A percentile compares a stretch with the other conserved stretches of the same genome.
Conservation (phyloP, 345 rosid species). For the Citrus unshiu region DNA sequence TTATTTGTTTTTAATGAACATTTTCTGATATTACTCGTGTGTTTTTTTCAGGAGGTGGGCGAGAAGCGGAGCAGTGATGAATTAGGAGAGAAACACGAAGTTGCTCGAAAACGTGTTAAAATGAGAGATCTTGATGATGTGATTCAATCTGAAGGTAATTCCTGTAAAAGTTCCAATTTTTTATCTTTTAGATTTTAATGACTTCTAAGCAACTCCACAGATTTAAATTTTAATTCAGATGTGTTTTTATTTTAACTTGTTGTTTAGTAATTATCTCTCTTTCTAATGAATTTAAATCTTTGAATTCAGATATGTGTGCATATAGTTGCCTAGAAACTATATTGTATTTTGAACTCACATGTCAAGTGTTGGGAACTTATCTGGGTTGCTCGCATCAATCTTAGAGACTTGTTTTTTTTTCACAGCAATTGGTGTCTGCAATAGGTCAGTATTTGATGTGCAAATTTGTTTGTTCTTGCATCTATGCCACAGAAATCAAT, state of each 20-base stretch:
- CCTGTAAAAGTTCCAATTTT: background rate
- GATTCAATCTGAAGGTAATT: constrained; percentile 29
- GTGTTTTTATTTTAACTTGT: background rate
- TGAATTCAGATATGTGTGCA: background rate
- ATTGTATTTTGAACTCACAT: background rate
- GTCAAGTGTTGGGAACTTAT: background rate
- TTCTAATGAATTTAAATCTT: background rate
- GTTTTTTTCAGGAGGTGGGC: background rate
- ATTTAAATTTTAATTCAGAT: background rate
- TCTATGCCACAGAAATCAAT: constrained; percentile 22
- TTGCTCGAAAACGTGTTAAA: constrained; percentile 27
- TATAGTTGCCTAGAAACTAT: background rate
- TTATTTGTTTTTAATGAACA: background rate
- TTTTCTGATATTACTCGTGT: background rate
- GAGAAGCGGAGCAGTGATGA: background rate
- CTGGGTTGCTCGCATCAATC: background rate
- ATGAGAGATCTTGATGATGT: constrained; percentile 28
- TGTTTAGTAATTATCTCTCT: background rate
- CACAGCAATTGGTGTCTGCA: background rate
- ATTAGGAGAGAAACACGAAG: background rate
- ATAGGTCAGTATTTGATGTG: background rate
- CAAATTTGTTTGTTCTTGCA: background rate
- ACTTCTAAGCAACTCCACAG: background rate
- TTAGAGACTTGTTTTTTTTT: background rate
- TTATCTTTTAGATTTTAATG: background rate